phyloP scores from a whole-genome alignment of 371 early-diverging fungal genomes.

The Sanchytrium tribonematis region DNA sequence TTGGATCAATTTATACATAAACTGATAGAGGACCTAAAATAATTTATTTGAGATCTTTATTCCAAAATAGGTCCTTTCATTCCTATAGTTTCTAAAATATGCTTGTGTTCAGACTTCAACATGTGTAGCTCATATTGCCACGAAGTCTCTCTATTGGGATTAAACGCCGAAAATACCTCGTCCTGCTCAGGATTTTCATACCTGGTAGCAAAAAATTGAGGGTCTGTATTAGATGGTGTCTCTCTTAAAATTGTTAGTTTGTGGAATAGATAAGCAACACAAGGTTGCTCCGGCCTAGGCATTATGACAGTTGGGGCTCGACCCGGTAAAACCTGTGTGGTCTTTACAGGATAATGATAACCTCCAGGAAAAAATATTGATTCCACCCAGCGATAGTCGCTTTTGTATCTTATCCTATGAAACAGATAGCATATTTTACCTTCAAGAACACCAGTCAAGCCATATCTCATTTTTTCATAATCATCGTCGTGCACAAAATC shows the following conservation, averaged over 20 bases:
- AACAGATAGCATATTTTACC: background rate
- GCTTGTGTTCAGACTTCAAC: background rate
- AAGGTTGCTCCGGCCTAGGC: no score
- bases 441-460: background rate
- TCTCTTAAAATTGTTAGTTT: background rate
- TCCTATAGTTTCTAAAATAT: background rate
- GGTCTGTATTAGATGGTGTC: background rate
- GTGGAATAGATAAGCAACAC: background rate
- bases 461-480: slow-evolving; percentile 7
- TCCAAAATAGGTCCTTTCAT: no score
- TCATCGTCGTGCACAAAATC: slow-evolving; percentile 24
- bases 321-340: background rate
- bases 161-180: background rate
- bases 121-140: background rate
- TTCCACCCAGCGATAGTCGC: background rate
- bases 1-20: no score
- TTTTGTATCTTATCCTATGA: background rate
- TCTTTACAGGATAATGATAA: background rate
- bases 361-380: background rate
- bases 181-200: background rate
- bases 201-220: background rate
- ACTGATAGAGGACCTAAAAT: no score
- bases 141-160: background rate
- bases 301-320: background rate
- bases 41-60: no score